Base-by-base conservation (phyloP, 257 asterid species). In the Nicotiana tomentosiformis region DNA sequence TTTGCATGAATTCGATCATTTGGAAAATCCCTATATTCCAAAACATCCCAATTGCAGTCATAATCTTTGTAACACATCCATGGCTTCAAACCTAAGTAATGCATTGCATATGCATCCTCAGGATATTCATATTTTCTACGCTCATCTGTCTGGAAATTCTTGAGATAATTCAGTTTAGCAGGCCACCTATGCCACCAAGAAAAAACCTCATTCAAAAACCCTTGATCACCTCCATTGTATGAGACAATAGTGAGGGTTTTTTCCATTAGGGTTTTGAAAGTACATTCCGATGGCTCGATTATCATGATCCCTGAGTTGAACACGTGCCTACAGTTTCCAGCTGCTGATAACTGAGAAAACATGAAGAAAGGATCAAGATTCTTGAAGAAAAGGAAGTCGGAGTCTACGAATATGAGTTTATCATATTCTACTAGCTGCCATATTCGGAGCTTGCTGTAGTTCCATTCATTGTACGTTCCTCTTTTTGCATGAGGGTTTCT, bases 161-260 rank as follows among this genome's bases (percentile, higher is more conserved):
- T 95, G 35, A 93, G 92, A 67, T 84, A 90, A 64, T 93, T 93
- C 67, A 88, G 9, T 88, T 77, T 83, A 1, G 88, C 81, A 0
- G 95, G 97, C 60, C 92, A 89, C 10, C 98, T 84, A 78, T 95
- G 98, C 98, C 98, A 95, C 98, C 98, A 95, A 5, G 74, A 55
- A 35, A 90, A 95, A 23, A 93, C 85, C 84, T 95, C 96, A 77
- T 93, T 95, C 29, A 93, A 82, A 79, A 89, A 95, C 43, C 98
- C 98, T 84, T 95, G 98, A 83, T 95, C 98, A 1, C 98, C 98
- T 0, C 98, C 97, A 49, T 95, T 95, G 88, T 95, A 92, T 0
- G 98, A 92, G 1, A 74, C 89, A 32, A 90, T 87, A 46, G 51
- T 82, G 82, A 58, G 35, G 85, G 92, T 89, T 83, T 89, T 87